Evolutionary conservation across 2,329 filamentous ascomycete species (phyloP).

Genomic region (Xylaria sp.): DNA sequence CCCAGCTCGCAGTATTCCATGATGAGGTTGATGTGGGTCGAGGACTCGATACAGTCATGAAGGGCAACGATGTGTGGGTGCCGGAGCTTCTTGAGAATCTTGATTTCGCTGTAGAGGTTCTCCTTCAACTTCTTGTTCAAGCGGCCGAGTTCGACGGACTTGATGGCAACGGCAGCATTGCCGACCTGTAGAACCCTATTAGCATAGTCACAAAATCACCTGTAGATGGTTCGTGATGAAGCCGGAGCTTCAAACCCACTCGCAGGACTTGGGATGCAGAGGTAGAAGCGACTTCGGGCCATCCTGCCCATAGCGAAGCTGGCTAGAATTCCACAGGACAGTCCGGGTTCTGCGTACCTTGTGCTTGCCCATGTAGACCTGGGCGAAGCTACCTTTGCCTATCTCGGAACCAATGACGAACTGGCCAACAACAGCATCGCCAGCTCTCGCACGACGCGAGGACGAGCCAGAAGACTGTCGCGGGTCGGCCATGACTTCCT

Average conservation of each 20-base stretch:
- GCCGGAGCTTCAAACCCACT: neutral
- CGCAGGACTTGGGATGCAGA: neutral
- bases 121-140: conserved; percentile 96
- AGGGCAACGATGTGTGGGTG: conserved; percentile 97
- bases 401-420: conserved; percentile 88
- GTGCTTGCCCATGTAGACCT: conserved; percentile 86
- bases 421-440: conserved; percentile 62
- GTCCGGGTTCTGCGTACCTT: conserved; percentile 60
- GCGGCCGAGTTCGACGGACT: conserved; percentile 88
- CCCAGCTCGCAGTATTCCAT: conserved; percentile 99
- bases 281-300: neutral
- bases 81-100: conserved; percentile 89
- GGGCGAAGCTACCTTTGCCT: conserved; percentile 96
- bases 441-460: conserved; percentile 41
- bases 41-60: conserved; percentile 88
- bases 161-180: conserved; percentile 87
- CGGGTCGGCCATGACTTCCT: conserved; percentile 39
- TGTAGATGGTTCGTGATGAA: conserved; percentile 16
- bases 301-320: conserved; percentile 1
- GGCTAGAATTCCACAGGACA: conserved; percentile 13
- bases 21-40: conserved; percentile 88
- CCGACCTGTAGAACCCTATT: conserved; percentile 60
- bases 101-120: conserved; percentile 92
- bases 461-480: conserved; percentile 33
- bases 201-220: conserved; percentile 18